Percentiles rank a stretch among this genome's conserved stretches.
These are phyloP conservation scores for Pseudopithomyces chartarum DNA, from an alignment of 2,329 filamentous ascomycete genomes.

Conservation along the genomic window DNA sequence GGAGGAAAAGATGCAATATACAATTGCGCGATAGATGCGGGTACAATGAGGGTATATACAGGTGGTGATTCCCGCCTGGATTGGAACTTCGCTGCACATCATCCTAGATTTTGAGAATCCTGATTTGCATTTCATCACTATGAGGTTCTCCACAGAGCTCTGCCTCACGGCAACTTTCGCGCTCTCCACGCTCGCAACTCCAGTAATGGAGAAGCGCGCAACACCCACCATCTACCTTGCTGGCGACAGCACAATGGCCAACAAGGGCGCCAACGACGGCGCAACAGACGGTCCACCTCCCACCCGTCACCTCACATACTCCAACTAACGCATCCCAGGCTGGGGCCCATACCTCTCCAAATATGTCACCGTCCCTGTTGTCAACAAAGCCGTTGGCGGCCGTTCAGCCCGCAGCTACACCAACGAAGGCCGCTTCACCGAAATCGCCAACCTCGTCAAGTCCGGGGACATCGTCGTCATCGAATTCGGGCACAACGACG, in stretches of 20 bases:
- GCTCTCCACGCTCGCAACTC: background rate
- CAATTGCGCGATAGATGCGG: background rate
- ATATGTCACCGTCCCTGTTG: conserved; percentile 56
- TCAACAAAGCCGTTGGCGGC: conserved; percentile 71
- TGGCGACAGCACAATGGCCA: conserved; percentile 67
- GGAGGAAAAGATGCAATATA: background rate
- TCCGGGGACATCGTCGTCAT: conserved; percentile 70
- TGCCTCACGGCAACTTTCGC: background rate
- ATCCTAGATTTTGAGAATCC: background rate
- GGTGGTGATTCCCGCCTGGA: background rate
- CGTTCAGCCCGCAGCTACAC: conserved; percentile 70
- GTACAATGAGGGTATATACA: background rate
- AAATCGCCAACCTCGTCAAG: conserved; percentile 58
- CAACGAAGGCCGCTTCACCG: conserved; percentile 67
- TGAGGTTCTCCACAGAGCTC: background rate
- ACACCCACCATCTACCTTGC: conserved; percentile 59
- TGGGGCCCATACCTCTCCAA: conserved; percentile 67
- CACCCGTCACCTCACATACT: background rate
- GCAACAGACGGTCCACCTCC: conserved; percentile 51
- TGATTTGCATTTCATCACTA: background rate
- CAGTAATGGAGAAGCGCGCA: conserved; percentile 2
- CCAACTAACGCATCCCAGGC: conserved; percentile 45
- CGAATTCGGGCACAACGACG: conserved; percentile 76
- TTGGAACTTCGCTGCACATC: background rate
- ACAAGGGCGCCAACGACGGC: conserved; percentile 19